phyloP scores from a whole-genome alignment of 257 asterid genomes.

The Vinca minor region DNA sequence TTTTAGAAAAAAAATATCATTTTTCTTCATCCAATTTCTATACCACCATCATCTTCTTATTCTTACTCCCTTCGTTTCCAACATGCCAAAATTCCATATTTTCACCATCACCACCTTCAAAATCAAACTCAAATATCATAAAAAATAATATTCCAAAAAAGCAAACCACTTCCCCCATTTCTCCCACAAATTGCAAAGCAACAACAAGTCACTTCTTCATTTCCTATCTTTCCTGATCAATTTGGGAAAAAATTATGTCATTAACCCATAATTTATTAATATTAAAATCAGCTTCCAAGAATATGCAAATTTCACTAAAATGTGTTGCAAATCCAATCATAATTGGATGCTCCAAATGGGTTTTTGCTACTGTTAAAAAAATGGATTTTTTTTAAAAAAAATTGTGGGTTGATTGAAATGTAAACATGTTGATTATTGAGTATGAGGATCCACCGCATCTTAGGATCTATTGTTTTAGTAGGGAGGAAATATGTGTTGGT shows the following conservation, averaged over 20 bases:
- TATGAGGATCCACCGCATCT: not conserved
- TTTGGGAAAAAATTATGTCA: not conserved
- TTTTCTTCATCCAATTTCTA: no score
- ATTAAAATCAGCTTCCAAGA: not conserved
- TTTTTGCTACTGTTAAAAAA: not conserved
- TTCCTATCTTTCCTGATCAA: not conserved
- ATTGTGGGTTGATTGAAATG: not conserved
- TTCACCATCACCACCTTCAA: no score
- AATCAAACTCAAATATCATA: no score
- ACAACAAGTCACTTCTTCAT: conserved; percentile 50
- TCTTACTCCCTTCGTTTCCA: no score
- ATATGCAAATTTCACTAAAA: not conserved
- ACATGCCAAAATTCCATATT: no score
- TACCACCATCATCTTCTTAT: no score
- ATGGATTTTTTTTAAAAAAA: not conserved
- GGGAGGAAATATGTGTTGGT: not conserved
- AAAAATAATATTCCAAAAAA: no score
- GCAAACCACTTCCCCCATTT: no score
- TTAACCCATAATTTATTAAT: not conserved
- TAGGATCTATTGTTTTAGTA: not conserved
- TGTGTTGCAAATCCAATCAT: not conserved
- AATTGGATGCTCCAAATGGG: not conserved
- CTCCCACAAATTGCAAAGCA: conserved; percentile 97
- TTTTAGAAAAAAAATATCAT: no score
- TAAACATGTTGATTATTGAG: conserved; percentile 4